Evolutionary conservation across 176 grass and related monocot genomes (phyloP), one percentile per base, ranked within the genome.

Genomic region (Juncus effusus): DNA sequence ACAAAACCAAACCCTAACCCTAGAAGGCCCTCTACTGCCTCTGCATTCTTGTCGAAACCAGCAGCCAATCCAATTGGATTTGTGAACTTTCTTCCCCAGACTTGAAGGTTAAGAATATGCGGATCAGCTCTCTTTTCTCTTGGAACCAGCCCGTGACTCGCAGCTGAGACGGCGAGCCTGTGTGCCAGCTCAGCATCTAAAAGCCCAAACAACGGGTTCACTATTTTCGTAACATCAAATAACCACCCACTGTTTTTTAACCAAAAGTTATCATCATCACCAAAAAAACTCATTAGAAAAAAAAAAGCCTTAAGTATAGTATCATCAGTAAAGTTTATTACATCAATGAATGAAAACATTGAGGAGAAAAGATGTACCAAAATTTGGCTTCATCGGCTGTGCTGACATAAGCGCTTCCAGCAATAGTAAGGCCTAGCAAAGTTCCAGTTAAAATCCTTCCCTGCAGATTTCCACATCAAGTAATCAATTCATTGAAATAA

Each of bases 1-100:
- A 99, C 85, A 85, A 93, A 99, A 40, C 94, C 94, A 76, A 99
- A 99, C 7, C 94, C 94, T 60, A 99, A 54, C 35, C 94, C 94
- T 62, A 93, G 55, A 37, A 99, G 72, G 60, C 85, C 83, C 79
- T 99, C 94, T 62, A 99, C 76, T 62, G 94, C 94, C 81, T 93
- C 78, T 4, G 89, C 94, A 77, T 99, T 86, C 82, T 99, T 99
- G 79, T 99, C 94, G 65, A 99, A 99, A 55, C 94, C 94, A 70
- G 94, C 94, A 55, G 94, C 94, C 64, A 99, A 78, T 10, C 94
- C 94, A 37, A 99, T 70, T 57, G 94, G 94, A 72, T 99, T 99
- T 5, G 85, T 56, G 64, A 99, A 93, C 51, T 93, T 99, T 47
- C 80, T 81, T 13, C 89, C 85, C 89, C 94, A 99, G 39, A 99